These are phyloP conservation scores for Monilinia polystroma DNA, from an alignment of 2,329 filamentous ascomycete species.

Conservation along the genomic window DNA sequence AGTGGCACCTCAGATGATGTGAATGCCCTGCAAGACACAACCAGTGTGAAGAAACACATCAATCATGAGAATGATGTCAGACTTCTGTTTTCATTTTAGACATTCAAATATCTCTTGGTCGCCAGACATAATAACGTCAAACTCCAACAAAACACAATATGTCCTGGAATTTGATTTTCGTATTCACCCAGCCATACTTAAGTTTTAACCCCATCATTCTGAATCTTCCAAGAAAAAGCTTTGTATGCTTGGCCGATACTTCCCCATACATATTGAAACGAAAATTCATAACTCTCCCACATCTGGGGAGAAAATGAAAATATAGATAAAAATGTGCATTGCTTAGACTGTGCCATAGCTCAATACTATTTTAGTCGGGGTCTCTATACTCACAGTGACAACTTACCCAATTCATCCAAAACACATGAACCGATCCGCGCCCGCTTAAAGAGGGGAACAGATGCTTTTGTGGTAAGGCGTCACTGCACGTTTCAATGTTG, in stretches of 20 bases:
- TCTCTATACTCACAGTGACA: not conserved
- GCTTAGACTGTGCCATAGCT: not conserved
- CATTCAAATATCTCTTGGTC: not conserved
- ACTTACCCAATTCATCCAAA: not conserved
- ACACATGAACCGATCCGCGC: not conserved
- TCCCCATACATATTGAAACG: not conserved
- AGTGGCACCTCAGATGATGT: not conserved
- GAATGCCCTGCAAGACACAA: not conserved
- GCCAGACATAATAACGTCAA: not conserved
- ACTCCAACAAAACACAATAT: conserved; percentile 4
- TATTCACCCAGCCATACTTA: not conserved
- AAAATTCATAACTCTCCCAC: not conserved
- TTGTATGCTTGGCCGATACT: not conserved
- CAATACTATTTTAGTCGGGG: not conserved
- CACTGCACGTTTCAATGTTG: not conserved
- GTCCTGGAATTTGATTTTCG: not conserved
- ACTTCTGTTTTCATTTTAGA: not conserved
- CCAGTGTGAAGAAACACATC: not conserved
- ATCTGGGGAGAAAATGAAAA: not conserved
- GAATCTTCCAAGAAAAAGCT: conserved; percentile 8
- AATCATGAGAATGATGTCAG: not conserved
- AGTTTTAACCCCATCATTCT: not conserved
- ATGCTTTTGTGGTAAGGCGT: not conserved
- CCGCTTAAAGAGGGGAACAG: too few species aligned
- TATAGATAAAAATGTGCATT: not conserved